Conservation (phyloP, 2,329 filamentous ascomycete species). For the Aspergillus cejpii region DNA sequence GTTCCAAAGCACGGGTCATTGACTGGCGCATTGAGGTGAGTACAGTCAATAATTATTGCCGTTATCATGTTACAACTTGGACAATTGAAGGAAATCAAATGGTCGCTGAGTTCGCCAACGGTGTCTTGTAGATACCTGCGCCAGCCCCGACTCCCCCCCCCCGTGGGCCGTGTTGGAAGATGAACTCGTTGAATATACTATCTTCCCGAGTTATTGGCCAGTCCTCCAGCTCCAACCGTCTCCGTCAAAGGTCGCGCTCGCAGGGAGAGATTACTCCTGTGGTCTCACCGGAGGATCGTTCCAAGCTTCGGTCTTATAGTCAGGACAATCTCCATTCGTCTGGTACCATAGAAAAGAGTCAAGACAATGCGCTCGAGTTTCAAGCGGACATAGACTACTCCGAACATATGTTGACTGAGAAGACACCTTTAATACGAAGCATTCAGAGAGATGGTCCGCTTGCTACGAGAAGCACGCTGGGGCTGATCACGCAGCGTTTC, state of each 20-base stretch:
- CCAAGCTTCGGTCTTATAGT: conserved; percentile 40
- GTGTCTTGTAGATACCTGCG: conserved; percentile 30
- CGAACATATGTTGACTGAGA: conserved; percentile 51
- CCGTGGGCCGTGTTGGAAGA: conserved; percentile 55
- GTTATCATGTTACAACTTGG: conserved; percentile 2
- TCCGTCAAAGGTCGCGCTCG: conserved; percentile 50
- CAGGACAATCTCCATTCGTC: conserved; percentile 34
- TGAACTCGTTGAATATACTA: conserved; percentile 96
- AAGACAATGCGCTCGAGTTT: conserved; percentile 20
- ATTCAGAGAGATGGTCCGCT: conserved; percentile 32
- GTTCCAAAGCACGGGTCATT: conserved; percentile 27
- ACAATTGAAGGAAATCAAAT: not conserved
- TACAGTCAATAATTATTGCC: conserved; percentile 11
- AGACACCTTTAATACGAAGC: conserved; percentile 58
- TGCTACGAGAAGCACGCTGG: conserved; percentile 37
- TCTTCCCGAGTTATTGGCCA: conserved; percentile 70
- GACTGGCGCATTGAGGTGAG: conserved; percentile 39
- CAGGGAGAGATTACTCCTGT: conserved; percentile 42
- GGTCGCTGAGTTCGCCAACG: conserved; percentile 16
- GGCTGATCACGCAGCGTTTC: conserved; percentile 60
- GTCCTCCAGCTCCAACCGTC: conserved; percentile 44
- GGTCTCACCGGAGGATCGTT: conserved; percentile 28
- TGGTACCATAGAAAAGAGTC: conserved; percentile 24
- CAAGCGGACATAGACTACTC: conserved; percentile 28
- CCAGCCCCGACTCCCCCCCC: conserved; percentile 33